These are phyloP conservation scores for Apophysomyces variabilis DNA, from an alignment of 371 early-diverging fungal genomes.

Conservation along the genomic window DNA sequence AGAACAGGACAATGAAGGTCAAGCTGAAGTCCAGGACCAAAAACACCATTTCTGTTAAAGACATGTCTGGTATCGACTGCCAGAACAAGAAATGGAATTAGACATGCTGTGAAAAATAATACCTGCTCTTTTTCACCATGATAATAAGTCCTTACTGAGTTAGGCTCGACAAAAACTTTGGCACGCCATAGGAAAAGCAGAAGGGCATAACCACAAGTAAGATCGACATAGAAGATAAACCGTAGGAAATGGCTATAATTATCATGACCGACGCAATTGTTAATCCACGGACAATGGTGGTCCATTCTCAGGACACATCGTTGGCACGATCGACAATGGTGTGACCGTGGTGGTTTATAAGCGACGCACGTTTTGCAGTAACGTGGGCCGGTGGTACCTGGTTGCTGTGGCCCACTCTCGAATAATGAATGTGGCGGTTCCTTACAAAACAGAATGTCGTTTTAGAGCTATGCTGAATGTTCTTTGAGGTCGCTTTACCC, in stretches of 20 bases:
- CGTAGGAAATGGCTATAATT: slow-evolving; percentile 92
- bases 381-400: slow-evolving; percentile 56
- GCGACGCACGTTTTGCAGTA: slow-evolving; percentile 76
- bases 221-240: slow-evolving; percentile 76
- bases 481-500: slow-evolving; percentile 53
- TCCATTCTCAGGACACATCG: slow-evolving; percentile 92
- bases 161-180: slow-evolving; percentile 35
- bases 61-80: slow-evolving; percentile 61
- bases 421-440: slow-evolving; percentile 42
- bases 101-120: background rate
- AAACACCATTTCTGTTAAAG: slow-evolving; percentile 65
- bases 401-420: slow-evolving; percentile 2
- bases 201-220: slow-evolving; percentile 58
- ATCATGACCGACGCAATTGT: slow-evolving; percentile 92
- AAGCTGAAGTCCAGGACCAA: slow-evolving; percentile 78
- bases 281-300: slow-evolving; percentile 98
- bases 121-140: background rate
- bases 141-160: background rate
- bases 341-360: slow-evolving; percentile 85
- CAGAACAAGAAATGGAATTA: too few relatives aligned
- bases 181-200: slow-evolving; percentile 43
- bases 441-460: slow-evolving; percentile 14
- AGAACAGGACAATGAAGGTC: slow-evolving; percentile 74
- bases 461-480: background rate
- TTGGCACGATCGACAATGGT: slow-evolving; percentile 85